phyloP scores from a whole-genome alignment of 2,329 filamentous ascomycete species.

The Emergomyces orientalis region DNA sequence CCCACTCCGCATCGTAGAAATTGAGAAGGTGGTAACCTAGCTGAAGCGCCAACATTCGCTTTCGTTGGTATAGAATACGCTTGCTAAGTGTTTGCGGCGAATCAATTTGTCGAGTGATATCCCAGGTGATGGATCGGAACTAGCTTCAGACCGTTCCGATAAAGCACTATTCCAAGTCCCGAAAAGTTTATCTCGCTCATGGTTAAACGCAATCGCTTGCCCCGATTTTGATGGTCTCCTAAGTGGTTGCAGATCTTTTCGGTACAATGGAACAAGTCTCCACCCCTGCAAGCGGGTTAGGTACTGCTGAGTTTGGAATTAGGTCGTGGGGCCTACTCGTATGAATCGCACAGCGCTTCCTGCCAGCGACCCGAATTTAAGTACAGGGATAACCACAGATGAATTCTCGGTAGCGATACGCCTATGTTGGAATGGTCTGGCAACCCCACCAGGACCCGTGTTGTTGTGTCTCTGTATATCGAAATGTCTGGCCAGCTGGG shows the following conservation, averaged over 20 bases:
- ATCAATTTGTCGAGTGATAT: neutral
- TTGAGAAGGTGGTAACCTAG: neutral
- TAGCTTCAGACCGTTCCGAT: neutral
- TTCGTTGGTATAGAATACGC: neutral
- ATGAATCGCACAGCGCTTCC: neutral
- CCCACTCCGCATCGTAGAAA: neutral
- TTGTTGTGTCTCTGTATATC: neutral
- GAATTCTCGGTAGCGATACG: too few relatives aligned
- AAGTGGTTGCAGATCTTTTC: neutral
- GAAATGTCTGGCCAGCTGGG: too few relatives aligned
- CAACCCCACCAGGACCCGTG: neutral
- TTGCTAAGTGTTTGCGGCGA: neutral
- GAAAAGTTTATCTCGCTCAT: neutral
- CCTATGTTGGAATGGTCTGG: too few relatives aligned
- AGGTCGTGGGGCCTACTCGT: neutral
- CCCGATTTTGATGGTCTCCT: neutral
- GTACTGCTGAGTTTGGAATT: neutral
- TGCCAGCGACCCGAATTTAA: neutral
- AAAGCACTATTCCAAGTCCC: neutral
- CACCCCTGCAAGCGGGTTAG: neutral
- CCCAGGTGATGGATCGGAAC: neutral
- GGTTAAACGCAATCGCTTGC: neutral
- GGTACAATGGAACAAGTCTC: neutral
- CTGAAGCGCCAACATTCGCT: neutral
- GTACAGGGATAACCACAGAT: neutral